phyloP scores from a whole-genome alignment of 1,284 basidiomycete genomes.

The Puccinia novopanici region DNA sequence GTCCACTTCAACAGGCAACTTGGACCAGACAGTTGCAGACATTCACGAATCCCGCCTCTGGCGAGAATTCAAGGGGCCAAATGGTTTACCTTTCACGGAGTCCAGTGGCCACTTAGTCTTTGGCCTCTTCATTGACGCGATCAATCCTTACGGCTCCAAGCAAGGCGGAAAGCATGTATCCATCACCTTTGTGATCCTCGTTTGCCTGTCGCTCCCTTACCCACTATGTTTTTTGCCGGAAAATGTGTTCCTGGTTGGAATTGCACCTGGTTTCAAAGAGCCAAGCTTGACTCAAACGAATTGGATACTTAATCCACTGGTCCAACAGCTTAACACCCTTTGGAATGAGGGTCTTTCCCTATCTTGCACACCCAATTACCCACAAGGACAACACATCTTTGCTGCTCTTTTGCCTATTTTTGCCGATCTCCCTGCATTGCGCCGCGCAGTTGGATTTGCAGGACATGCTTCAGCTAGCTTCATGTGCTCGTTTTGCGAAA shows the following conservation, averaged over 20 bases:
- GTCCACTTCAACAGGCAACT: background rate
- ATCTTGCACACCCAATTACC: background rate
- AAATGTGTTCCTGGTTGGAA: conserved; percentile 60
- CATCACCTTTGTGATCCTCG: conserved; percentile 25
- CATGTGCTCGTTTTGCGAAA: conserved; percentile 50
- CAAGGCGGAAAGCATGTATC: conserved; percentile 24
- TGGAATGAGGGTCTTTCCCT: conserved; percentile 57
- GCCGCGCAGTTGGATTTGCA: conserved; percentile 47
- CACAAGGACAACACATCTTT: background rate
- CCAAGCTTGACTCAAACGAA: conserved; percentile 55
- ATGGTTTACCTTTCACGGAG: conserved; percentile 14
- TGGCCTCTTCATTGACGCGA: conserved; percentile 36
- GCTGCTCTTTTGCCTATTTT: conserved; percentile 25
- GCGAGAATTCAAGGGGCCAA: conserved; percentile 3
- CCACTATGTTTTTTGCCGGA: conserved; percentile 58
- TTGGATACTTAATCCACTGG: conserved; percentile 57
- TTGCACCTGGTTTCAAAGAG: conserved; percentile 58
- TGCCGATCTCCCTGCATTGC: conserved; percentile 49
- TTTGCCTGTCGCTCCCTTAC: conserved; percentile 53
- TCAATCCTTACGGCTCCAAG: conserved; percentile 29
- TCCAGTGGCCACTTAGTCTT: conserved; percentile 3
- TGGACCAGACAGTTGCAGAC: background rate
- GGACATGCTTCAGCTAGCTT: background rate
- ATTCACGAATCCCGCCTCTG: conserved; percentile 28
- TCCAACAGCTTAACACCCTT: conserved; percentile 57